A percentile compares a stretch with the other conserved stretches of the same genome.
phyloP scores from a whole-genome alignment of 441 rosid genomes.

The Erodium texanum region DNA sequence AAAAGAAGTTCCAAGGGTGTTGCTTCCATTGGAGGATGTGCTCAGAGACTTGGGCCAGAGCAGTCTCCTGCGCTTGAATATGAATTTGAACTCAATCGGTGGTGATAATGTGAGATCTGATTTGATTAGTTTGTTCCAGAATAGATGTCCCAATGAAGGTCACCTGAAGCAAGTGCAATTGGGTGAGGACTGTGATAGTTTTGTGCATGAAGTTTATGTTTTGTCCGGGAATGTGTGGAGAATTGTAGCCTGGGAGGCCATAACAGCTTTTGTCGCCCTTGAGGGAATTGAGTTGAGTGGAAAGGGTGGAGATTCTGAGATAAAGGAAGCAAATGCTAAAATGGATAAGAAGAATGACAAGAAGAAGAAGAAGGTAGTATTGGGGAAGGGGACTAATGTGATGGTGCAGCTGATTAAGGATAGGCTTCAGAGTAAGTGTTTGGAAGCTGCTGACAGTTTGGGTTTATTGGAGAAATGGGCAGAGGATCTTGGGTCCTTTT shows the following conservation, averaged over 20 bases:
- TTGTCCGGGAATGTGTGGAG: conserved; percentile 46
- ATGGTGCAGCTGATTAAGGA: conserved; percentile 63
- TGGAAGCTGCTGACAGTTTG: conserved; percentile 24
- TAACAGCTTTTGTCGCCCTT: conserved; percentile 48
- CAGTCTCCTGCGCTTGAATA: conserved; percentile 35
- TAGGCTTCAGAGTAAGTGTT: conserved; percentile 32
- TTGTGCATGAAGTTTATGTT: conserved; percentile 41
- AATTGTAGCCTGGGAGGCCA: conserved; percentile 67
- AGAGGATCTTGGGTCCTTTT: conserved; percentile 33
- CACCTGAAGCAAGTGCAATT: conserved; percentile 27
- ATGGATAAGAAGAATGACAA: conserved; percentile 18
- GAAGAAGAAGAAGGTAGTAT: conserved; percentile 52
- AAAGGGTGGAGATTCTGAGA: conserved; percentile 17
- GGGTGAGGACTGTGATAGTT: conserved; percentile 34
- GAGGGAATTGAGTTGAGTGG: conserved; percentile 44
- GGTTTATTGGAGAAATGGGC: conserved; percentile 35
- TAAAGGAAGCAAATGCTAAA: conserved; percentile 28
- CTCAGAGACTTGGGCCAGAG: conserved; percentile 42
- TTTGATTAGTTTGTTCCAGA: conserved; percentile 30
- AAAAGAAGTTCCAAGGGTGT: conserved; percentile 25
- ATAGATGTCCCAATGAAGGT: conserved; percentile 22
- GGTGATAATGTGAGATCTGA: conserved; percentile 30
- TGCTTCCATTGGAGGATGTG: conserved; percentile 34
- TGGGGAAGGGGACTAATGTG: conserved; percentile 68
- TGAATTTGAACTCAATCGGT: conserved; percentile 34